Evolutionary conservation across 768 basidiomycete species (phyloP), one percentile per base, ranked within the genome.

Genomic region (Royoungia palumana): DNA sequence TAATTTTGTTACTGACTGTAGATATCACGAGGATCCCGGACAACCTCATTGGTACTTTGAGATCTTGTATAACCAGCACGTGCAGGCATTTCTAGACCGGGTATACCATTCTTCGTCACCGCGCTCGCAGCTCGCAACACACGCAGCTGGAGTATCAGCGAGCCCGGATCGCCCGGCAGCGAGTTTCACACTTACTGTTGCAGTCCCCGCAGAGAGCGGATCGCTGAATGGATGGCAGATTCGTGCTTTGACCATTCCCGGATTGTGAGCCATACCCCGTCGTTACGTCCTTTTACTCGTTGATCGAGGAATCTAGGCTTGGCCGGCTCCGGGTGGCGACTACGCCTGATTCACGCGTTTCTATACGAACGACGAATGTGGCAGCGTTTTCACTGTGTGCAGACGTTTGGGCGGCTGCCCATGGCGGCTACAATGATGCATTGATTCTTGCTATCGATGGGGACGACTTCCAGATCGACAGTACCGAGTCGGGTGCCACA

Each of bases 191-290:
- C 66, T 94, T 47, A 94, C 89, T 0, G 82, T 85, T 6, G 76
- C 82, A 2, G 73, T 76, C 27, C 89, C 92, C 1, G 60, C 72
- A 1, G 88, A 90, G 58, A 79, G 75, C 48, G 89, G 88, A 1
- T 72, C 85, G 2, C 63, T 91, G 46, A 74, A 83, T 59, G 91
- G 90, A 3, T 88, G 82, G 72, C 76, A 70, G 42, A 79, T 94
- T 36, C 70, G 80, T 28, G 72, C 74, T 27, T 63, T 91, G 36
- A 55, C 60, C 2, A 65, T 75, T n/a, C 86, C 87, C 28, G 92
- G 92, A 41, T 73, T 85, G 89, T 88, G 48, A 43, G 78, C 57
- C 32, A 20, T 12, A 3, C 5, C 9, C 8, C 11, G 11, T 32
- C 13, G 12, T 22, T 41, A n/a, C 11, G 16, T 24, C 2, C 7